These are phyloP conservation scores for Tricholoma terreum DNA, from an alignment of 768 basidiomycete species.

Conservation along the genomic window DNA sequence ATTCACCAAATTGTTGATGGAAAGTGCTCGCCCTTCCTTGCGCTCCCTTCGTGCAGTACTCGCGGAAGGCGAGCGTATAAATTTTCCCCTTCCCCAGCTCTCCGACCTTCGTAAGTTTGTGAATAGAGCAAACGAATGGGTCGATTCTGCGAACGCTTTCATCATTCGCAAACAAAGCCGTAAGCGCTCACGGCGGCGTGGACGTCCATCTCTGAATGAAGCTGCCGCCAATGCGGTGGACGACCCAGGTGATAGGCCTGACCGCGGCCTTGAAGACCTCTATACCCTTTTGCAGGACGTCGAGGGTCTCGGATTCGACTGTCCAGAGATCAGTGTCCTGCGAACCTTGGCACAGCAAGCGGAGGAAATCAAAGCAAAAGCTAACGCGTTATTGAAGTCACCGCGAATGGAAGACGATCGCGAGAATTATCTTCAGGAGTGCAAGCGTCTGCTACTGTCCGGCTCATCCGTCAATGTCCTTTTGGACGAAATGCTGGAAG, in stretches of 20 bases:
- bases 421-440: conserved; percentile 59
- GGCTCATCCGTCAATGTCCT: conserved; percentile 80
- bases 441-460: conserved; percentile 65
- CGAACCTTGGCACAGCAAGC: conserved; percentile 55
- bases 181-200: conserved; percentile 66
- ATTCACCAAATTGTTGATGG: conserved; percentile 60
- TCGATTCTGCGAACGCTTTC: conserved; percentile 80
- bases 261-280: conserved; percentile 69
- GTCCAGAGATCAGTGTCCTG: conserved; percentile 65
- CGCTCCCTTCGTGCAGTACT: conserved; percentile 79
- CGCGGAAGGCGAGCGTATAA: conserved; percentile 87
- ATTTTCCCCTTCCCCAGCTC: conserved; percentile 69
- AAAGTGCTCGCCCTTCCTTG: conserved; percentile 69
- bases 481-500: conserved; percentile 71
- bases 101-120: conserved; percentile 75
- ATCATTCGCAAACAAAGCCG: conserved; percentile 76
- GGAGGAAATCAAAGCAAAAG: conserved; percentile 60
- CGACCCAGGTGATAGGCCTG: conserved; percentile 67
- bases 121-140: conserved; percentile 78
- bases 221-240: conserved; percentile 27
- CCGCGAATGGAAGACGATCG: conserved; percentile 45
- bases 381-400: conserved; percentile 45
- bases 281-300: conserved; percentile 69
- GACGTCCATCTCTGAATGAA: conserved; percentile 48
- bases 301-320: conserved; percentile 79